These are phyloP conservation scores for Coprinellus aureogranulatus DNA, from an alignment of 768 basidiomycete species.

Conservation along the genomic window DNA sequence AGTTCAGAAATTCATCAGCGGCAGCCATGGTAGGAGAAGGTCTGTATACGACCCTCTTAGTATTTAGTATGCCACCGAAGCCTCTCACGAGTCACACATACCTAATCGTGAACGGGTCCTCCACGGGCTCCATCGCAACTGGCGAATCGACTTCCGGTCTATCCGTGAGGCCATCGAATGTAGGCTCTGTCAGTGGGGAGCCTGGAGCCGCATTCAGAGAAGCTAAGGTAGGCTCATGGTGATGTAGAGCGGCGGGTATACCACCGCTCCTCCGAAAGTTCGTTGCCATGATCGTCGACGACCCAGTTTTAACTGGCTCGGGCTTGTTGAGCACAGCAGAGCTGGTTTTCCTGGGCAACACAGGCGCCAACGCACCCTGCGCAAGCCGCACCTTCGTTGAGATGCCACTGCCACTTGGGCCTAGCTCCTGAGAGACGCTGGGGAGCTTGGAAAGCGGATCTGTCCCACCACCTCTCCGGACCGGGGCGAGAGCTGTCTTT, in stretches of 20 bases:
- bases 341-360: conserved; percentile 31
- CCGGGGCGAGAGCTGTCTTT: conserved; percentile 13
- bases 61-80: not conserved
- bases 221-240: conserved; percentile 17
- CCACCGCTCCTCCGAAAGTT: not conserved
- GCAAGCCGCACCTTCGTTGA: conserved; percentile 52
- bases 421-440: not conserved
- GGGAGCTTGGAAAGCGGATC: conserved; percentile 7
- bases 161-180: not conserved
- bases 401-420: conserved; percentile 31
- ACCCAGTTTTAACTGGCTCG: not conserved
- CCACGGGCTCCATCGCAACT: not conserved
- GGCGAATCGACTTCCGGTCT: conserved; percentile 1
- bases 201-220: conserved; percentile 17
- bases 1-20: conserved; percentile 35
- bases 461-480: conserved; percentile 16
- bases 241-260: conserved; percentile 3
- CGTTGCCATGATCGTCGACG: conserved; percentile 3
- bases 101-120: not conserved
- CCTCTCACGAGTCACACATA: not conserved
- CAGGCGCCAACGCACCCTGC: conserved; percentile 36
- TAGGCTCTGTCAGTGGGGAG: not conserved
- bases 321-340: not conserved
- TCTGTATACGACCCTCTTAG: not conserved
- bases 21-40: not conserved